Conservation (phyloP, 495 filamentous ascomycete species). For the Neurospora tetrasperma region DNA sequence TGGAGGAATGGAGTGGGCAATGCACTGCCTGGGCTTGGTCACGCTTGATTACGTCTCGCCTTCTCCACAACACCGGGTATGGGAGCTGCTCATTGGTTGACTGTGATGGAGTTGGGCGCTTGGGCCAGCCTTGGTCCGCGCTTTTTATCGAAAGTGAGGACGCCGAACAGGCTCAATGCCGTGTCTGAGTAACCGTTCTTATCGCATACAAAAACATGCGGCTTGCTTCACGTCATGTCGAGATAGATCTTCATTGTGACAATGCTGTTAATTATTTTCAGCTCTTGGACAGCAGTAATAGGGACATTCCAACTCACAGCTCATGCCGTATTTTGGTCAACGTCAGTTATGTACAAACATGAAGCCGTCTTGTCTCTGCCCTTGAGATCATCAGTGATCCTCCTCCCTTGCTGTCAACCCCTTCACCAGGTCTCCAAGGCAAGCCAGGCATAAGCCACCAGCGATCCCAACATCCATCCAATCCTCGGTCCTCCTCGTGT, state of each 20-base stretch:
- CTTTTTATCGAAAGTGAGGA: background rate
- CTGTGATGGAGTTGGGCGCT: background rate
- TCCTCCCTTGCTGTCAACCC: background rate
- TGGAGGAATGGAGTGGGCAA: background rate
- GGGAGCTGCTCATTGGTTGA: background rate
- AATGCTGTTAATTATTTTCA: too few relatives aligned
- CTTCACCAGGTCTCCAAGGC: background rate
- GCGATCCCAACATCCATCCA: background rate
- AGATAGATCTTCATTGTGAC: background rate
- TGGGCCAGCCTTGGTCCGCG: background rate
- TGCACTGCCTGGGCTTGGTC: background rate
- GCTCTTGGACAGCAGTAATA: background rate
- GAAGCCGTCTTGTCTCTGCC: background rate
- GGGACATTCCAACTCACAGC: background rate
- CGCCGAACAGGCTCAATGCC: background rate
- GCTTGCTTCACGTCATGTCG: background rate
- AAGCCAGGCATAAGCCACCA: background rate
- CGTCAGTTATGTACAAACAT: background rate
- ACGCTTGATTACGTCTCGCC: background rate
- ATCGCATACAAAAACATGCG: too few relatives aligned
- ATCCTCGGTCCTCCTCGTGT: background rate
- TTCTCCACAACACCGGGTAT: background rate
- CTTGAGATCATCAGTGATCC: background rate
- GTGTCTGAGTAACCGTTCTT: background rate
- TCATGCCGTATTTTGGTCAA: background rate